phyloP scores from a whole-genome alignment of 2,329 filamentous ascomycete species.

The Aspergillus alliaceus region DNA sequence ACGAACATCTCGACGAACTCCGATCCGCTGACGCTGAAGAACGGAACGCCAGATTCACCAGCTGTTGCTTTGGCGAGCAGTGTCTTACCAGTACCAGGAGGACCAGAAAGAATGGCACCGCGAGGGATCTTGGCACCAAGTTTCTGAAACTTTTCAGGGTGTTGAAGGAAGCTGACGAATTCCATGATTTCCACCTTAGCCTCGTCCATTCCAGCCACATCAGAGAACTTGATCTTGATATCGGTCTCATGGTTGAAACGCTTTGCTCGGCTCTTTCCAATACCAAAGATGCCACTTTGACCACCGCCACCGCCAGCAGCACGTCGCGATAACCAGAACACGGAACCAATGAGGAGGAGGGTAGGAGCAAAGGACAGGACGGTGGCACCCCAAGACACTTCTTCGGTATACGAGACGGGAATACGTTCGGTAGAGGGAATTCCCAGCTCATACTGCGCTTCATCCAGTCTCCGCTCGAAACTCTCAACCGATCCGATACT shows the following conservation, averaged over 20 bases:
- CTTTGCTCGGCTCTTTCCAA: slow-evolving; percentile 93
- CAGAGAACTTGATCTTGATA: slow-evolving; percentile 93
- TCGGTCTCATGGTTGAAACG: slow-evolving; percentile 97
- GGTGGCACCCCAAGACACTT: slow-evolving; percentile 70
- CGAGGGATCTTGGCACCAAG: slow-evolving; percentile 97
- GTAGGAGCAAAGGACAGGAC: slow-evolving; percentile 84
- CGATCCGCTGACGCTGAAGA: slow-evolving; percentile 97
- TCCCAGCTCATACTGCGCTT: slow-evolving; percentile 80
- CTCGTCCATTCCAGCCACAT: slow-evolving; percentile 97
- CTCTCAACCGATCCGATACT: slow-evolving; percentile 91
- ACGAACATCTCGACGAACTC: slow-evolving; percentile 99
- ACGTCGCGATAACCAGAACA: slow-evolving; percentile 76
- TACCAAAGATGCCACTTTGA: slow-evolving; percentile 83
- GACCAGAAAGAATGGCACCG: slow-evolving; percentile 94
- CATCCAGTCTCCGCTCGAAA: slow-evolving; percentile 85
- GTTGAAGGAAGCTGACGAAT: slow-evolving; percentile 95
- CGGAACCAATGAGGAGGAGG: slow-evolving; percentile 76
- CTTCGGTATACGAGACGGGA: slow-evolving; percentile 81
- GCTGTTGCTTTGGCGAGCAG: slow-evolving; percentile 95
- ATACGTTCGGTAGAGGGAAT: slow-evolving; percentile 89
- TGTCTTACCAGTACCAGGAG: slow-evolving; percentile 97
- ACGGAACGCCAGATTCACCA: slow-evolving; percentile 93
- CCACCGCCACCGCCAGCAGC: slow-evolving; percentile 67
- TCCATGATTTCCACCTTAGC: slow-evolving; percentile 99
- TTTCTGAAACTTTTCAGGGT: slow-evolving; percentile 87